Base-by-base conservation (phyloP, 2,329 filamentous ascomycete genomes). In the Westerdykella ornata region DNA sequence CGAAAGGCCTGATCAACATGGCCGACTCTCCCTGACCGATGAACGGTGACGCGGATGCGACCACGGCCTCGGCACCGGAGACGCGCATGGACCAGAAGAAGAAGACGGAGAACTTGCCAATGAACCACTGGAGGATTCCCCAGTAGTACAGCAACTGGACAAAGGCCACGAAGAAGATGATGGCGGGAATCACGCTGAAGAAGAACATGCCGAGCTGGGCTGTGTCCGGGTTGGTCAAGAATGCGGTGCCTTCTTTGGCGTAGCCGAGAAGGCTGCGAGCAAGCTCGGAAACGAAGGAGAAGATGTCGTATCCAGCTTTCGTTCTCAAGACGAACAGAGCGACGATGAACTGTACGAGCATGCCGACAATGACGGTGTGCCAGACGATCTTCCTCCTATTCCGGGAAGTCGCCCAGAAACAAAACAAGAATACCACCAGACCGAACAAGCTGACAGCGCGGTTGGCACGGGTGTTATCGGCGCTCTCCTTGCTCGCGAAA, bases 141-240 rank as follows among this genome's bases (percentile, higher is more conserved):
- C 81, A 74, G 72, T 89, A 84, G 72, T 86, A 94, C 33, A 94
- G 68, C 29, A 95, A 78, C 67, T 94, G 85, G 18, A 94, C 87
- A n/a, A 95, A 74, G 1, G 88, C 81, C 44, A 95, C 85, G 78
- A 96, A 95, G 79, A 95, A 96, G 71, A 95, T 87, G 68, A 96
- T 94, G 56, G 89, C 82, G 0, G 89, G 88, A n/a, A 94, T 75
- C 47, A 94, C 88, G 37, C 75, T 72, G 37, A 84, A 74, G 48
- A 95, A 73, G 76, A 94, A 95, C 77, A 76, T 88, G 3, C 56
- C 52, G 1, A 73, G 57, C 3, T 54, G 16, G 3, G 70, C 59
- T 5, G 73, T 70, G 6, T 65, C 62, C 0, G 54, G 40, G 12
- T 71, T 69, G 0, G 81, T 84, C 53, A 96, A 67, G 71, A 95